Evolutionary conservation across 1,284 basidiomycete species (phyloP).

Genomic region (Ganoderma lucidum): DNA sequence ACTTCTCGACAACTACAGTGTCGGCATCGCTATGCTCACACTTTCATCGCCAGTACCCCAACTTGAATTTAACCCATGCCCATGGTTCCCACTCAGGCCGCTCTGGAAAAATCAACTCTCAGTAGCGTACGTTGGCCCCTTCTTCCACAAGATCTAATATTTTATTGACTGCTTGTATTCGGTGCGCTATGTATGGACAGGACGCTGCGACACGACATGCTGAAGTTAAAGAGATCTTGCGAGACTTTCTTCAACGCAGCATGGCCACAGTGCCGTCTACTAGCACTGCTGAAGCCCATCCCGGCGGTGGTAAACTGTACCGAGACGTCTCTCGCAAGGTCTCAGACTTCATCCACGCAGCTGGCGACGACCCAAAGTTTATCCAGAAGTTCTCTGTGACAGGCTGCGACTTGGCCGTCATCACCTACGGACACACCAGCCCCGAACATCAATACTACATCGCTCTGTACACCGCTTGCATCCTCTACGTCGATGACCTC

Average conservation of each 20-base stretch:
- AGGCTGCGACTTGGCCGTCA: slow-evolving; percentile 17
- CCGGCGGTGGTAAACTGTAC: background rate
- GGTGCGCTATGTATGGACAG: too few relatives aligned
- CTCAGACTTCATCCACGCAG: background rate
- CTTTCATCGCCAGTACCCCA: too few relatives aligned
- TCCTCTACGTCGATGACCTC: slow-evolving; percentile 21
- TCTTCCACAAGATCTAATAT: too few relatives aligned
- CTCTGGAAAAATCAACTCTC: too few relatives aligned
- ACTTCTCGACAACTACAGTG: too few relatives aligned
- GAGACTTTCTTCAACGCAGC: background rate
- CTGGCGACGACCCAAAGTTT: background rate
- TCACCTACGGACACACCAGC: slow-evolving; percentile 15
- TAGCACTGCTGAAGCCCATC: too few relatives aligned
- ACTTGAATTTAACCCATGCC: too few relatives aligned
- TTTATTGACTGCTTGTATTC: too few relatives aligned
- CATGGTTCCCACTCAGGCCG: too few relatives aligned
- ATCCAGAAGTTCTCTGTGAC: slow-evolving; percentile 11
- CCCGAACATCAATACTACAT: slow-evolving; percentile 17
- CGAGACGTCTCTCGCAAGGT: background rate
- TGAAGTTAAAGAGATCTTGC: background rate
- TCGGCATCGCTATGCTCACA: too few relatives aligned
- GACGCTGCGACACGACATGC: background rate
- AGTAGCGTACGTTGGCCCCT: too few relatives aligned
- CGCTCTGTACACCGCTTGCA: slow-evolving; percentile 21
- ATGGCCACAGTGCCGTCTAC: too few relatives aligned